phyloP scores from a whole-genome alignment of 345 rosid species.

The Melaleuca quinquenervia region DNA sequence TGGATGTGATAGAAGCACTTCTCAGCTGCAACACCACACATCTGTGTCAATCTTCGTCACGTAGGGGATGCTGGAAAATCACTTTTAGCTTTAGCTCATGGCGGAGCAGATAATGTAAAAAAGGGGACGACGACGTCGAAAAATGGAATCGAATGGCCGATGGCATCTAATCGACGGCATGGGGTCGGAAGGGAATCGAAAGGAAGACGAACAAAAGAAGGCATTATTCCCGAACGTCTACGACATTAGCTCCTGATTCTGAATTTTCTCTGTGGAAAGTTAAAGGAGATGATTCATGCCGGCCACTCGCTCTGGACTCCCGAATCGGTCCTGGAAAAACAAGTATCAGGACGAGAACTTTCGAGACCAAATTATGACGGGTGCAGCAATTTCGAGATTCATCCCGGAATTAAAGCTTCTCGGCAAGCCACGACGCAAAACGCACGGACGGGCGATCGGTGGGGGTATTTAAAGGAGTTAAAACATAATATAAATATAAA shows the following conservation, averaged over 20 bases:
- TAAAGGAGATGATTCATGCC: neutral
- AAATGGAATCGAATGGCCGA: neutral
- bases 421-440: neutral
- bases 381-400: neutral
- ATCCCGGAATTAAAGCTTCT: neutral
- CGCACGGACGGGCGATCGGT: neutral
- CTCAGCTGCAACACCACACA: no score
- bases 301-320: neutral
- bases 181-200: neutral
- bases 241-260: neutral
- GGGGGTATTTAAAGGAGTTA: accelerated
- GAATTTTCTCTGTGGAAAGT: neutral
- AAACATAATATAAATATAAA: accelerated
- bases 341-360: neutral
- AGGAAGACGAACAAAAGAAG: neutral
- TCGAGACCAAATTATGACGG: neutral
- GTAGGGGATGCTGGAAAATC: neutral
- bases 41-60: neutral
- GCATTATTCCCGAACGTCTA: neutral
- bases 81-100: neutral
- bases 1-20: neutral
- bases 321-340: neutral
- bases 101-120: neutral
- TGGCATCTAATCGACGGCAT: neutral
- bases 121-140: no score